Percentiles rank a stretch among this genome's conserved stretches.
Conservation (phyloP, 225 moss, liverwort and hornwort genomes). For the Antitrichia curtipendula region DNA sequence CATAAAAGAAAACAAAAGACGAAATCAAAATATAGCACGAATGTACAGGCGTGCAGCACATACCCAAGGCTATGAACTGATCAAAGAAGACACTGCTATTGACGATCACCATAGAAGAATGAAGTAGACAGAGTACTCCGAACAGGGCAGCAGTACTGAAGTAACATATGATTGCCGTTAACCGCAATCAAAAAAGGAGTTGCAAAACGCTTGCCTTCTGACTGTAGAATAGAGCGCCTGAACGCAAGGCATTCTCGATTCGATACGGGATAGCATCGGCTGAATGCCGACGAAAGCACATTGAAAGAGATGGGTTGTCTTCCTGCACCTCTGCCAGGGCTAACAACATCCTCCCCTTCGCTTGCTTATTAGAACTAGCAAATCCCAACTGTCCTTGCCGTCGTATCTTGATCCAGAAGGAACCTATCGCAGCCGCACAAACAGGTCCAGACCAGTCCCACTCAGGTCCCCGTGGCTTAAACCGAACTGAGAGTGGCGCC, state of each 20-base stretch:
- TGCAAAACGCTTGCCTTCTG: slow-evolving; percentile 43
- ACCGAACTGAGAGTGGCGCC: slow-evolving; percentile 67
- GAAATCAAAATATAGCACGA: neutral
- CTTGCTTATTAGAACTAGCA: slow-evolving; percentile 26
- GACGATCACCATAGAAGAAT: neutral
- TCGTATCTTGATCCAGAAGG: slow-evolving; percentile 80
- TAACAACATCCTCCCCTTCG: slow-evolving; percentile 53
- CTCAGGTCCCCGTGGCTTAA: slow-evolving; percentile 56
- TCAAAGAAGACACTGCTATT: neutral
- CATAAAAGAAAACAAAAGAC: neutral
- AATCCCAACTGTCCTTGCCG: slow-evolving; percentile 31
- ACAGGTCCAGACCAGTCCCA: slow-evolving; percentile 99
- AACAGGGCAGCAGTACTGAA: neutral
- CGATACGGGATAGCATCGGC: slow-evolving; percentile 78
- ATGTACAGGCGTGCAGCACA: neutral
- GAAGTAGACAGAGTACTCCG: neutral
- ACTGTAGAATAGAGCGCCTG: slow-evolving; percentile 54
- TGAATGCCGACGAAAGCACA: slow-evolving; percentile 59
- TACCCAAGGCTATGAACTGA: neutral
- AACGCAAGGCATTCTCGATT: slow-evolving; percentile 74
- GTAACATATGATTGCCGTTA: neutral
- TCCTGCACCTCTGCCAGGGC: slow-evolving; percentile 83
- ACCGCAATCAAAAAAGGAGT: neutral
- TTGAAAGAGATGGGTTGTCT: slow-evolving; percentile 61
- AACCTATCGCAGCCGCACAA: slow-evolving; percentile 76